Base-by-base conservation (phyloP, 805 yeast genomes). In the Yarrowia bubula region DNA sequence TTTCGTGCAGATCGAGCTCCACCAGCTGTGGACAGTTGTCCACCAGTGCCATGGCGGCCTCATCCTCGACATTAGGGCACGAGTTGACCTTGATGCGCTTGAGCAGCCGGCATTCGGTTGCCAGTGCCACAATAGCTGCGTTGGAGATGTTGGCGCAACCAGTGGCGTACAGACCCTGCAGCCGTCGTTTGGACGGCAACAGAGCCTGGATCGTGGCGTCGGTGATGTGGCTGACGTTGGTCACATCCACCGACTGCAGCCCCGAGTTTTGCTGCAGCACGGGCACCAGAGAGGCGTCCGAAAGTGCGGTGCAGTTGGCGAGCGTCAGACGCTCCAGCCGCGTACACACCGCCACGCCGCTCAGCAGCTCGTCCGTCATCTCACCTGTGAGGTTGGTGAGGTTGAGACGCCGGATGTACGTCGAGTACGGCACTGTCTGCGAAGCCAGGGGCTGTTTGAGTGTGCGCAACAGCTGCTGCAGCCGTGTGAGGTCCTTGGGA, bases 111-210 rank as follows among this genome's bases (percentile, higher is more conserved):
- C 97, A 90, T 38, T 80, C 79, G 37, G 76, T 71, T 11, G 90
- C 81, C 66, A 92, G 79, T 41, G 76, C 75, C 37, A 83, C 70
- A 11, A 93, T 80, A 1, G 93, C 89, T 3, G 72, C 77, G 68
- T 89, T 89, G 6, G 88, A 80, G 3, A 93, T 86, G n/a, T 79
- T 76, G 41, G 83, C 84, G 66, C 97, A 92, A 6, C 89, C 90
- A 1, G 96, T 92, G 0, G 95, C 95, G 73, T 92, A 92, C 51
- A 92, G 78, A 1, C 97, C 97, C 76, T 93, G 98, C 50, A 93
- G 79, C 53, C 93, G 78, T 41, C 84, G 82, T 75, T 97, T 92
- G 71, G 84, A 81, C 8, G 73, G 72, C 2, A 97, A 91, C 68
- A 93, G 79, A 7, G 89, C 84, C 33, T 76, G 69, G 66, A 91